Base-by-base conservation (phyloP, 345 rosid genomes). In the Lenwebbia sp. region DNA sequence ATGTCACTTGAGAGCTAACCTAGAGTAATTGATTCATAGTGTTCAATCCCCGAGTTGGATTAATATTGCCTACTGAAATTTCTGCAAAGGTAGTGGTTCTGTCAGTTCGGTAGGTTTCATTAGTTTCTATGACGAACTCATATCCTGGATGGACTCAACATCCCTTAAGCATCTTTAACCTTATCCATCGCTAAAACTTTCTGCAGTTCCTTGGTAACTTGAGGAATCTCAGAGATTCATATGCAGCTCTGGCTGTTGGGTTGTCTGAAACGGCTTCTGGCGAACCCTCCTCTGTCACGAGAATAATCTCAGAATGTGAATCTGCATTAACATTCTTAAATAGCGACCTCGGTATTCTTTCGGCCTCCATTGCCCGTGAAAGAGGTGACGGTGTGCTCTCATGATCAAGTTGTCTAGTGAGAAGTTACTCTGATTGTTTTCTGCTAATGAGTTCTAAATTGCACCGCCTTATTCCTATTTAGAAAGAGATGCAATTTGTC, bases 221-320 rank as follows among this genome's bases (percentile, higher is more conserved):
- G 95, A 98, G 97, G 94, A 98, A 95, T 90, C 94, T 98, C 51
- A 93, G 99, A 90, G 99, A 96, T 85, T 96, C 99, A 2, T 92
- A 95, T 90, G 95, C 99, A 81, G 98, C 99, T 85, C 98, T 98
- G 83, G 92, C 97, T 17, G 89, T 95, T 55, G 99, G 99, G 86
- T 93, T 96, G 17, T 93, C 96, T 6, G 99, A 94, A 90, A 95
- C 98, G 65, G 87, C 92, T 44, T 91, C 94, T 23, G 98, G 99
- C 40, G 99, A 96, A 89, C 97, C 98, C 7, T 91, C 98, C 70
- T 93, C 99, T 28, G 99, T 98, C 13, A 89, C 96, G 11, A 92
- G 96, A 91, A 96, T 98, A 75, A 96, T 98, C 82, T 94, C 99
- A 0, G 99, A 96, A 84, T 98, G 97, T 53, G 99, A 97, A 85